Conservation (phyloP, 2,329 filamentous ascomycete species). For the Fusarium tricinctum region DNA sequence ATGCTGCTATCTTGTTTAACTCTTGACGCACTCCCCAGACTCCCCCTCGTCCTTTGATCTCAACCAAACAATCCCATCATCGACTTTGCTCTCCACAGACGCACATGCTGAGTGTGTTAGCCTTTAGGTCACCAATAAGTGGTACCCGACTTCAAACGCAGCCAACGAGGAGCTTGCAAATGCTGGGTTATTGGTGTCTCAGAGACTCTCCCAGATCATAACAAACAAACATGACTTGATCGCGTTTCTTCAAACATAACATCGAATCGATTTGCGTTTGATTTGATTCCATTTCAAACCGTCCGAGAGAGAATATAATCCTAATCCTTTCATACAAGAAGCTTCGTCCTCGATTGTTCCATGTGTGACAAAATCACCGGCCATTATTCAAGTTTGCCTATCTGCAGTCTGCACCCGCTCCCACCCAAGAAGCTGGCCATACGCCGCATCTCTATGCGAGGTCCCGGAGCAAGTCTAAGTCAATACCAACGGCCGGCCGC, state of each 20-base stretch:
- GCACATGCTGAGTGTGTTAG: slow-evolving; percentile 30
- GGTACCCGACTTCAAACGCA: slow-evolving; percentile 28
- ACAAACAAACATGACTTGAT: slow-evolving; percentile 42
- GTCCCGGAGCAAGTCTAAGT: slow-evolving; percentile 41
- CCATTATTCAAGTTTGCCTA: slow-evolving; percentile 27
- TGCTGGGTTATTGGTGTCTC: slow-evolving; percentile 41
- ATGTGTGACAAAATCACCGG: slow-evolving; percentile 25
- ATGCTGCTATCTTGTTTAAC: slow-evolving; percentile 29
- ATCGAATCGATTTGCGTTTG: slow-evolving; percentile 9
- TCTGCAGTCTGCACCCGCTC: slow-evolving; percentile 37
- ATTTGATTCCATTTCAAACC: background rate
- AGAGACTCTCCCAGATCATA: slow-evolving; percentile 43
- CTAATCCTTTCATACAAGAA: slow-evolving; percentile 21
- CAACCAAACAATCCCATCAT: slow-evolving; percentile 37
- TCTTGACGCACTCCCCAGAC: slow-evolving; percentile 24
- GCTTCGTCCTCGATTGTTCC: slow-evolving; percentile 18
- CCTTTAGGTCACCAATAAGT: slow-evolving; percentile 27
- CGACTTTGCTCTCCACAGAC: slow-evolving; percentile 36
- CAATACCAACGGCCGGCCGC: slow-evolving; percentile 39
- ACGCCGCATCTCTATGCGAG: slow-evolving; percentile 44
- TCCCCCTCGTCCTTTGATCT: slow-evolving; percentile 28
- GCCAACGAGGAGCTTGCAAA: slow-evolving; percentile 33
- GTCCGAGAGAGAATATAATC: slow-evolving; percentile 10
- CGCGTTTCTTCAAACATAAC: slow-evolving; percentile 33
- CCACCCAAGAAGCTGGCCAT: slow-evolving; percentile 36